These are phyloP conservation scores for Alternaria angustiovoidea DNA, from an alignment of 2,329 filamentous ascomycete genomes.

Conservation along the genomic window DNA sequence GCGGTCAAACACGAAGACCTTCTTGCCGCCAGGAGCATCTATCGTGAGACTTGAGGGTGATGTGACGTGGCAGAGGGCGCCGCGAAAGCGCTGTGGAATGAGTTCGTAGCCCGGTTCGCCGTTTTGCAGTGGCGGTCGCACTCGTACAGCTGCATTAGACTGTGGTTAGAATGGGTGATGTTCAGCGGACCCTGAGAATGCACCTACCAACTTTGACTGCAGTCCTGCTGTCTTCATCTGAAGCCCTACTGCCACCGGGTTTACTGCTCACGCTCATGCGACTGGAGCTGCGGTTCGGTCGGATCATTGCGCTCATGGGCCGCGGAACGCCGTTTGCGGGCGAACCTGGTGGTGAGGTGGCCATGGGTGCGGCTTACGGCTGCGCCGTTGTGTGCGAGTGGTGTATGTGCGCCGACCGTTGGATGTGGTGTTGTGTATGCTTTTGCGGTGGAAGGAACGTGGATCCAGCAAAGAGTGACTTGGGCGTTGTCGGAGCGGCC, in stretches of 20 bases:
- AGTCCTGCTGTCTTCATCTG: slow-evolving; percentile 88
- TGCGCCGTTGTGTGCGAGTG: slow-evolving; percentile 24
- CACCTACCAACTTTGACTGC: slow-evolving; percentile 95
- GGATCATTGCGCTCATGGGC: slow-evolving; percentile 83
- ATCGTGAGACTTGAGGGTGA: slow-evolving; percentile 85
- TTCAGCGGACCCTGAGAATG: slow-evolving; percentile 11
- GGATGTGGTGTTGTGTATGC: slow-evolving; percentile 13
- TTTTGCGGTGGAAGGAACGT: slow-evolving; percentile 14
- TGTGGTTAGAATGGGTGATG: slow-evolving; percentile 31
- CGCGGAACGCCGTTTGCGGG: slow-evolving; percentile 59
- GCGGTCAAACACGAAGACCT: slow-evolving; percentile 95
- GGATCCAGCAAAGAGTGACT: slow-evolving; percentile 19
- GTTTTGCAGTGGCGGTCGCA: slow-evolving; percentile 83
- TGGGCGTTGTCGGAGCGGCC: slow-evolving; percentile 16
- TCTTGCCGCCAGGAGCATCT: slow-evolving; percentile 89
- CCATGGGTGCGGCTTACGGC: slow-evolving; percentile 43
- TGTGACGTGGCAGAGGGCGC: slow-evolving; percentile 88
- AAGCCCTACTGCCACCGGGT: slow-evolving; percentile 78
- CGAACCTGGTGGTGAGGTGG: slow-evolving; percentile 49
- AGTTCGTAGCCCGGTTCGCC: slow-evolving; percentile 92
- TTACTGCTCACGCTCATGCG: slow-evolving; percentile 90
- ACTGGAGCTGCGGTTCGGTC: slow-evolving; percentile 79
- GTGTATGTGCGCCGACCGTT: slow-evolving; percentile 23
- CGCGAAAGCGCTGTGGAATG: slow-evolving; percentile 93
- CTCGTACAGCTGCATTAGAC: slow-evolving; percentile 76